Percentiles rank a stretch among this genome's conserved stretches.
Evolutionary conservation across 768 basidiomycete genomes (phyloP).

Genomic region (Lactifluus hygrophoroides): DNA sequence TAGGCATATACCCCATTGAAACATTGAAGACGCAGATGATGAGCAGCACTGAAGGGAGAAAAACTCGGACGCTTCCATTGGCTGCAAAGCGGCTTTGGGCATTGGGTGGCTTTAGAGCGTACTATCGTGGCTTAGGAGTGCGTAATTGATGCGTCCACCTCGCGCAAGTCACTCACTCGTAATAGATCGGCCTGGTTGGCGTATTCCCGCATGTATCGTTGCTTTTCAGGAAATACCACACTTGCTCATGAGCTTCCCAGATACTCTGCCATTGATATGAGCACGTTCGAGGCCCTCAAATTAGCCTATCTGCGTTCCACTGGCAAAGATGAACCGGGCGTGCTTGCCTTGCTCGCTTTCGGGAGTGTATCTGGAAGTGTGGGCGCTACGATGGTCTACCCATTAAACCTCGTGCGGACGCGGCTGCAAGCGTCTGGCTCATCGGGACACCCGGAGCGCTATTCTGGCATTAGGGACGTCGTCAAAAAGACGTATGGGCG

Average conservation of each 20-base stretch:
- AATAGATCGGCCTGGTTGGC: conserved; percentile 85
- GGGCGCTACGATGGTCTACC: conserved; percentile 91
- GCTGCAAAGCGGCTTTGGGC: conserved; percentile 71
- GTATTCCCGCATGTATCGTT: conserved; percentile 78
- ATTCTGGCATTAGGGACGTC: conserved; percentile 85
- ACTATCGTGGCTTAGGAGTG: conserved; percentile 86
- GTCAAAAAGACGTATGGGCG: conserved; percentile 65
- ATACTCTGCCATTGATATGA: conserved; percentile 95
- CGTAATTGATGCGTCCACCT: conserved; percentile 28
- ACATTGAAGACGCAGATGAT: conserved; percentile 99
- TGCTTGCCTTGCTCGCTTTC: conserved; percentile 80
- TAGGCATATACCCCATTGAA: conserved; percentile 95
- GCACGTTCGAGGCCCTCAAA: conserved; percentile 94
- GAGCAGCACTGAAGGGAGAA: conserved; percentile 63
- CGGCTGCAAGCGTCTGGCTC: conserved; percentile 95
- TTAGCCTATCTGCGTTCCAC: conserved; percentile 82
- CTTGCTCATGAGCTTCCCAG: conserved; percentile 30
- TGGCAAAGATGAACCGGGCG: conserved; percentile 81
- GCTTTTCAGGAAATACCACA: not conserved
- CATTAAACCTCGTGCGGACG: conserved; percentile 85
- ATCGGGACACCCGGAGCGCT: conserved; percentile 85
- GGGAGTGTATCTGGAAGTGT: conserved; percentile 91
- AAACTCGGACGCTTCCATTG: conserved; percentile 46
- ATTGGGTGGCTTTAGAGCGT: conserved; percentile 72
- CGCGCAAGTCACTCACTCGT: conserved; percentile 19